Base-by-base conservation (phyloP, 768 basidiomycete genomes). In the Termitomyces sp. region DNA sequence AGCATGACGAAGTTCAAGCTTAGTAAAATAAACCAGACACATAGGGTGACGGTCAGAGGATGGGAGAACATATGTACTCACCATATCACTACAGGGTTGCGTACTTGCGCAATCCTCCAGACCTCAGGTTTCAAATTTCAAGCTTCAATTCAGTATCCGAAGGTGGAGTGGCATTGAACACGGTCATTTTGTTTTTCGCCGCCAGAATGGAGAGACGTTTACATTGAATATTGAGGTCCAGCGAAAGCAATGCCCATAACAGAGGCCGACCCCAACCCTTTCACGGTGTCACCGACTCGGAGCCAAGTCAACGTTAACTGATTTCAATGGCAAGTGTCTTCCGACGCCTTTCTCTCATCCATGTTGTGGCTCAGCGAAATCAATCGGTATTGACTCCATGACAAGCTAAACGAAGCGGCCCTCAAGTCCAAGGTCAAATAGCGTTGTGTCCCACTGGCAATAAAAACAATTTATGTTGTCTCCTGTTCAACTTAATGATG, bases 191-290 rank as follows among this genome's bases (percentile, higher is more conserved):
- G 52, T 53, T 53, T 53, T 53, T 53, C 15, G 9, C 52, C 52
- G 52, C n/a, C n/a, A 24, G 7, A 51, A 51, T 51, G 50, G 50
- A 13, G 20, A 22, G 35, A 38, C 51, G 35, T 53, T 53, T 2
- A 15, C 20, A 53, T 53, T 53, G 51, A 52, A 52, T 52, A 36
- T 36, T 52, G 51, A 52, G n/a, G 13, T 38, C 52, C 52, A 53
- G 52, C 52, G 52, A 53, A 53, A 53, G 52, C 35, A 53, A 53
- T 53, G 20, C 36, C 36, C 52, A 53, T 53, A 53, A 38, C 35
- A 38, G 36, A 53, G 52, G 36, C 22, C 15, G 20, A 53, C 36
- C 36, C 45, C 20, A n/a, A 20, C 13, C 20, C 51, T 53, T 38
- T 52, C 35, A 35, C 33, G 51, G 51, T 22, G 12, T 22, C 35